Evolutionary conservation across 768 basidiomycete genomes (phyloP), one percentile per base, ranked within the genome.

Genomic region (Suillus americanus): DNA sequence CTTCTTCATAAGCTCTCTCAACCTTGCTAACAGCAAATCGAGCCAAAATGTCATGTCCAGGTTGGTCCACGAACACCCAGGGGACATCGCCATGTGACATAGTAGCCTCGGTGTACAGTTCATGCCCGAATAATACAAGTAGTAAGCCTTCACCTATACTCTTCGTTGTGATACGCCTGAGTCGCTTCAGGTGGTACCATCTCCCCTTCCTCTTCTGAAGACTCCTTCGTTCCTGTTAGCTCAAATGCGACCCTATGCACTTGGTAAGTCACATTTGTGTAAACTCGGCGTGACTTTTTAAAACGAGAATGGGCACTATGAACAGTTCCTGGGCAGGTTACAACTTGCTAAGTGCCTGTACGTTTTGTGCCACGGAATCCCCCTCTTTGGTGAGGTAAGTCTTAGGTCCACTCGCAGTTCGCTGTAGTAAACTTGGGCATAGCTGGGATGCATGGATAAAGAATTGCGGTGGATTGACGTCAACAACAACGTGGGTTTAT

Each of bases 261-360:
- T 33, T 75, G 74, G 75, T 76, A 37, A 61, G 66, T 38, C 2
- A 40, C 0, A 46, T 13, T n/a, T 7, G 8, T 40, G 23, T 23
- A 12, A 12, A 40, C 18, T 6, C 5, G 3, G 23, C 18, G 56
- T 12, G 9, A 18, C 20, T 38, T 28, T 40, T 38, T 2, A 25
- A 40, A 16, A 40, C 6, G 12, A 38, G 38, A 40, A 57, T 40
- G 56, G 23, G 3, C 9, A 16, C 16, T 18, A 20, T 28, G 9
- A 38, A 33, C 51, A 75, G 75, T 40, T 75, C 68, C 18, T 75
- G 75, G 74, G 73, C 75, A 18, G 65, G 67, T 41, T 75, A 76
- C 53, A 75, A 75, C 57, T 62, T 75, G 13, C 12, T 76, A 51
- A 76, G 73, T 18, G 73, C 71, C 20, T 75, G 74, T 25, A 62